Evolutionary conservation across 768 basidiomycete species (phyloP).

Genomic region (Hericium erinaceus): DNA sequence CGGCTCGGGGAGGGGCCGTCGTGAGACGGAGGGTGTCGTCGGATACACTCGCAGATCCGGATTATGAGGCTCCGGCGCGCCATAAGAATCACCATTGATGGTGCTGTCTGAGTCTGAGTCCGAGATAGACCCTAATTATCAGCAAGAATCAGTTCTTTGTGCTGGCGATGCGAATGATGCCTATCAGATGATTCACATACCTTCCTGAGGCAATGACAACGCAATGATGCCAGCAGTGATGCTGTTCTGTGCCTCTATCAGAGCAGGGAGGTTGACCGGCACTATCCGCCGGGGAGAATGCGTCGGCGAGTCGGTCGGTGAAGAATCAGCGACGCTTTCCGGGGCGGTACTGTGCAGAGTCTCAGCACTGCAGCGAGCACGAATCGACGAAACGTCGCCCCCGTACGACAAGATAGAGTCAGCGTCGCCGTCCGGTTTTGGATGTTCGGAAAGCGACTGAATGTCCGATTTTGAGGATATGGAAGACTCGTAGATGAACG

Average conservation of each 20-base stretch:
- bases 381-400: conserved; percentile 9
- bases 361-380: conserved; percentile 10
- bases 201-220: conserved; percentile 8
- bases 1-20: neutral
- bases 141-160: neutral
- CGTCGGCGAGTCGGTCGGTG: conserved; percentile 3
- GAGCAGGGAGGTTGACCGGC: conserved; percentile 10
- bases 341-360: conserved; percentile 10
- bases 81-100: conserved; percentile 12
- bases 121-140: conserved; percentile 10
- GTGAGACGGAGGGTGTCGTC: neutral
- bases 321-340: neutral
- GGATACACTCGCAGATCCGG: neutral
- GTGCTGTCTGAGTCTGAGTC: conserved; percentile 16
- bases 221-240: conserved; percentile 7
- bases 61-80: neutral
- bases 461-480: conserved; percentile 14
- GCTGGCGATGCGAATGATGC: neutral
- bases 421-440: conserved; percentile 6
- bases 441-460: neutral
- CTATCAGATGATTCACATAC: neutral
- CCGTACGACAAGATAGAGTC: conserved; percentile 12
- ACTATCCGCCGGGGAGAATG: conserved; percentile 9
- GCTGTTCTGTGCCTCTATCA: conserved; percentile 12
- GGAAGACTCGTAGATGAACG: conserved; percentile 12